These are phyloP conservation scores for Juncus inflexus DNA, from an alignment of 176 grass and related monocot species.

Conservation along the genomic window DNA sequence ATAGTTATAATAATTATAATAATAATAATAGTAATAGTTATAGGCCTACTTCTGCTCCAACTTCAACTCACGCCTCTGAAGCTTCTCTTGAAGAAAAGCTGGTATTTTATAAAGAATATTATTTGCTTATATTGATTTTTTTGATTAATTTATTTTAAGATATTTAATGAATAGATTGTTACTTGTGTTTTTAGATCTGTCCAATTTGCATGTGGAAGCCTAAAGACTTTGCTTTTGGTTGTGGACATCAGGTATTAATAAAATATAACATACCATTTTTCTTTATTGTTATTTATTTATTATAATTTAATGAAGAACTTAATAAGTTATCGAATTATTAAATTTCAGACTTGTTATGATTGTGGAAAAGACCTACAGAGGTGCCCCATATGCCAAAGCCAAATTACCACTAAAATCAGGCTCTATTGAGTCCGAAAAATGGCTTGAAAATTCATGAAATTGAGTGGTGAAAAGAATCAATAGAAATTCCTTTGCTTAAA, in stretches of 20 bases:
- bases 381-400: constrained; percentile 77
- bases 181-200: constrained; percentile 47
- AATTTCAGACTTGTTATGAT: constrained; percentile 76
- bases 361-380: constrained; percentile 59
- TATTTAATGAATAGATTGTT: not conserved
- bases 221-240: constrained; percentile 95
- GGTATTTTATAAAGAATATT: constrained; percentile 27
- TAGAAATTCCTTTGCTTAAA: not conserved
- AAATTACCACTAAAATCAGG: constrained; percentile 83
- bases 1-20: not conserved
- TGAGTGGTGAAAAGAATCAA: not conserved
- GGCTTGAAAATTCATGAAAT: not conserved
- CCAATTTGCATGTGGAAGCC: constrained; percentile 87
- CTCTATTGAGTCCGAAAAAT: constrained; percentile 48
- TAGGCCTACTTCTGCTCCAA: constrained; percentile 32
- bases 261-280: not conserved
- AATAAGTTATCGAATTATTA: constrained; percentile 20
- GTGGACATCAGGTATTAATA: constrained; percentile 73
- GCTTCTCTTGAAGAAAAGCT: constrained; percentile 53
- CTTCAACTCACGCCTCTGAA: constrained; percentile 43
- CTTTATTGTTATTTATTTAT: too few species aligned
- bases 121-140: not conserved
- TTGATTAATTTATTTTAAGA: constrained; percentile 5
- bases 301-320: not conserved
- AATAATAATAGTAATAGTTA: constrained; percentile 9